Conservation (phyloP, 1,284 basidiomycete genomes). For the Ceratobasidium sp. region DNA sequence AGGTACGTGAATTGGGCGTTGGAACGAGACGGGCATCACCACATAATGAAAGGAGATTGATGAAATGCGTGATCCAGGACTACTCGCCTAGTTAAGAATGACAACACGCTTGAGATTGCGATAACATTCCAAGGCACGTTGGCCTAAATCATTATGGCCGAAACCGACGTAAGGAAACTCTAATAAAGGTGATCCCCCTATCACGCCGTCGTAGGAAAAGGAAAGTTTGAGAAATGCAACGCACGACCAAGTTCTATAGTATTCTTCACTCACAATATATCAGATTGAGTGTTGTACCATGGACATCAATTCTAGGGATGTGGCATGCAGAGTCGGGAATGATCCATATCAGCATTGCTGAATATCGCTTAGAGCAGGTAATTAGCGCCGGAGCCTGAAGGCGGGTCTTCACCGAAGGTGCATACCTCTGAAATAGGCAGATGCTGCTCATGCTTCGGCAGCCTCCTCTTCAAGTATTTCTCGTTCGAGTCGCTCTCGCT, state of each 20-base stretch:
- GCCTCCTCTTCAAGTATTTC: slow-evolving; percentile 67
- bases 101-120: not conserved
- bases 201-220: not conserved
- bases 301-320: not conserved
- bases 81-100: not conserved
- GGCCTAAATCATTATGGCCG: not conserved
- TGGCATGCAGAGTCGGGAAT: not conserved
- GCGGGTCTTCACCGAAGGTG: not conserved
- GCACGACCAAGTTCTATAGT: not conserved
- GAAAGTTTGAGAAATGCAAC: not conserved
- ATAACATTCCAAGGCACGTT: slow-evolving; percentile 18
- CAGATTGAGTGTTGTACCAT: not conserved
- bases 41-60: not conserved
- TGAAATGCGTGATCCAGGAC: slow-evolving; percentile 7
- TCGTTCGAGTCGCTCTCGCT: slow-evolving; percentile 78
- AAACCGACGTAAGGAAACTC: too few species aligned
- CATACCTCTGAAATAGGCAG: not conserved
- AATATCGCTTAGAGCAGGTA: not conserved
- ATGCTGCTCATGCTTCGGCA: slow-evolving; percentile 48
- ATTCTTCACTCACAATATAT: not conserved
- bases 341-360: not conserved
- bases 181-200: not conserved
- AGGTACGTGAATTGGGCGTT: not conserved
- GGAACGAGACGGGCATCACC: not conserved
- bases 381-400: not conserved